These are phyloP conservation scores for Myriosclerotinia scirpicola DNA, from an alignment of 2,329 filamentous ascomycete genomes.

Conservation along the genomic window DNA sequence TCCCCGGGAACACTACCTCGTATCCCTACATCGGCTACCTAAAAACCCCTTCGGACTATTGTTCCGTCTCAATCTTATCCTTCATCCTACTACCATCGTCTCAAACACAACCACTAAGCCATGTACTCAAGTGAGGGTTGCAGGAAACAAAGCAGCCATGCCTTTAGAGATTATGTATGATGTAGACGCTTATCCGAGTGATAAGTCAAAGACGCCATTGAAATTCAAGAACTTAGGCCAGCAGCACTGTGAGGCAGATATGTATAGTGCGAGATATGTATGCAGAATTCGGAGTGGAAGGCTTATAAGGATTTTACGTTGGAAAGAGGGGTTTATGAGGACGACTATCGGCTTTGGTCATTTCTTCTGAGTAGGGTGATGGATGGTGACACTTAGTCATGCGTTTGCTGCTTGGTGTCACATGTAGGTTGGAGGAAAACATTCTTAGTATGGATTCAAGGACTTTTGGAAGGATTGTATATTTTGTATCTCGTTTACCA, in stretches of 20 bases:
- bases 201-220: not conserved
- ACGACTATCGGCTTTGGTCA: not conserved
- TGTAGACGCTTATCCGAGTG: not conserved
- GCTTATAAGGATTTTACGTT: not conserved
- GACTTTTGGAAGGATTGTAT: not conserved
- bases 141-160: not conserved
- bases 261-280: not conserved
- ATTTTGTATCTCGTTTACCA: too few relatives aligned
- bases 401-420: not conserved
- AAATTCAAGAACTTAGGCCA: not conserved
- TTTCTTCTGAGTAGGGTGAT: not conserved
- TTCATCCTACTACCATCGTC: not conserved
- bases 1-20: not conserved
- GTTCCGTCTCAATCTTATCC: not conserved
- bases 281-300: not conserved
- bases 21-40: not conserved
- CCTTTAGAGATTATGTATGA: not conserved
- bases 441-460: not conserved
- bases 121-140: not conserved
- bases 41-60: not conserved
- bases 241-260: not conserved
- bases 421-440: too few relatives aligned
- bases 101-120: not conserved
- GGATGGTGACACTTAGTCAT: not conserved
- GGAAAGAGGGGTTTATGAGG: not conserved